Conservation (phyloP, 2,329 filamentous ascomycete genomes). For the Talaromyces verruculosus region DNA sequence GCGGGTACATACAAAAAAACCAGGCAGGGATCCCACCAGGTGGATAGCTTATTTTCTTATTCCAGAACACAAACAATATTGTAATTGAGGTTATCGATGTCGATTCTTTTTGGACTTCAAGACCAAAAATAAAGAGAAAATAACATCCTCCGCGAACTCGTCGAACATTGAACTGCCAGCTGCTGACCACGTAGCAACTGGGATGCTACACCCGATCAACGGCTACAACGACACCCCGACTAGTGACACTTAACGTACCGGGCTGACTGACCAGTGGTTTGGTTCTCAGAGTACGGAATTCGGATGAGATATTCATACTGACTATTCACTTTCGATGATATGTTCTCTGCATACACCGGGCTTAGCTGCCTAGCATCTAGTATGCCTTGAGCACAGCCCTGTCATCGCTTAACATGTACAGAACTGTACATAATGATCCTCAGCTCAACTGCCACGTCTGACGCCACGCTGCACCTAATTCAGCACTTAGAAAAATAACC, state of each 20-base stretch:
- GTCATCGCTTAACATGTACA: slow-evolving; percentile 7
- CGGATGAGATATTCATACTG: slow-evolving; percentile 1
- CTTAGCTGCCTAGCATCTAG: background rate
- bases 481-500: background rate
- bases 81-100: background rate
- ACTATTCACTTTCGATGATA: background rate
- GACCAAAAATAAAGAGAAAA: background rate
- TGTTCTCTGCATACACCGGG: slow-evolving; percentile 5
- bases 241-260: background rate
- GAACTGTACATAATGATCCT: background rate
- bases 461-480: slow-evolving; percentile 8
- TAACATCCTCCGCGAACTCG: background rate
- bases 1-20: slow-evolving; percentile 13
- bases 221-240: background rate
- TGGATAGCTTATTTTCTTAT: slow-evolving; percentile 5
- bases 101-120: background rate
- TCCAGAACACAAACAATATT: background rate
- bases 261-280: background rate
- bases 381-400: slow-evolving; percentile 2
- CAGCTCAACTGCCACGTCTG: slow-evolving; percentile 9
- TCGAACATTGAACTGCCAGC: background rate
- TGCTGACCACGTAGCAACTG: background rate
- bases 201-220: slow-evolving; percentile 1
- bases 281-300: background rate
- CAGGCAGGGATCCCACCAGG: slow-evolving; percentile 4